Percentiles rank a stretch among this genome's conserved stretches.
phyloP scores from a whole-genome alignment of 2,329 filamentous ascomycete genomes.

The Xylaria sp. region DNA sequence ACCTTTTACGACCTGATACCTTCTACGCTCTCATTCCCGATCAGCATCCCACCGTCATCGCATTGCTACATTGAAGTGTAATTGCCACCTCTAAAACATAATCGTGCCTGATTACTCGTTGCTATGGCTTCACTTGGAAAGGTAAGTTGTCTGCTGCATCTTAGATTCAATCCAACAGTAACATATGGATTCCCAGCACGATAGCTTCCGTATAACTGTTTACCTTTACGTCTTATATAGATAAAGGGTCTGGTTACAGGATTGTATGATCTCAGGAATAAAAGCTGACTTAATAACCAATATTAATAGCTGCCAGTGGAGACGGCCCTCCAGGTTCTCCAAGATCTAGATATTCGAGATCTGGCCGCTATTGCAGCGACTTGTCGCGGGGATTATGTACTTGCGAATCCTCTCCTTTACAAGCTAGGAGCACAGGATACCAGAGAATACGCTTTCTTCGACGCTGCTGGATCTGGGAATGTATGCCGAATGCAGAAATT shows the following conservation, averaged over 20 bases:
- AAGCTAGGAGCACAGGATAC: neutral
- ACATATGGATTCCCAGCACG: neutral
- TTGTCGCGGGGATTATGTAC: neutral
- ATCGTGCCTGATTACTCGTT: neutral
- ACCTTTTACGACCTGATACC: neutral
- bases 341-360: neutral
- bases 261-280: neutral
- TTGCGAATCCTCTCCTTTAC: slow-evolving; percentile 9
- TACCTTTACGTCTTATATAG: neutral
- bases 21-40: neutral
- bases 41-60: neutral
- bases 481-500: neutral
- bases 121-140: neutral
- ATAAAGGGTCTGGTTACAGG: neutral
- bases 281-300: neutral
- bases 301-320: neutral
- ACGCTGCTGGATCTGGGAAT: neutral
- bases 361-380: neutral
- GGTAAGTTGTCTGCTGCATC: neutral
- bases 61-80: neutral
- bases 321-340: neutral
- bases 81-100: neutral
- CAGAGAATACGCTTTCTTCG: neutral
- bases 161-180: neutral
- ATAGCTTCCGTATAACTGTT: neutral